phyloP scores from a whole-genome alignment of 2,329 filamentous ascomycete species.

The Trichoderma sp. region DNA sequence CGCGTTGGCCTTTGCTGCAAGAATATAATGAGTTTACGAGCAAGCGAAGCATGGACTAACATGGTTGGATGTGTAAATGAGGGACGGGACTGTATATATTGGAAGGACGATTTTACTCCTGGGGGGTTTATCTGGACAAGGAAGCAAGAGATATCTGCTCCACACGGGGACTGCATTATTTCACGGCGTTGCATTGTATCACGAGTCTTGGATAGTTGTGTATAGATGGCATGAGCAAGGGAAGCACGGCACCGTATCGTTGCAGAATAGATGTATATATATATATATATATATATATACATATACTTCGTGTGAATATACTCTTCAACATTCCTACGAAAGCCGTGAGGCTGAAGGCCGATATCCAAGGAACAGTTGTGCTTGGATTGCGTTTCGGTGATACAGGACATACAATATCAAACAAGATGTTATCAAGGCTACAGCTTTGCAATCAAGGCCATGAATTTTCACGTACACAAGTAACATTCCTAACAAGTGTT shows the following conservation, averaged over 20 bases:
- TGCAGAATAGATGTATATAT: not conserved
- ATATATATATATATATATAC: not conserved
- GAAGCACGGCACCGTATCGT: not conserved
- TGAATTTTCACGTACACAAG: not conserved
- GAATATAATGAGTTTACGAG: conserved; percentile 7
- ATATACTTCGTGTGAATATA: not conserved
- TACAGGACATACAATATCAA: too few relatives aligned
- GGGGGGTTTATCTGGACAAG: not conserved
- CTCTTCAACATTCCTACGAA: not conserved
- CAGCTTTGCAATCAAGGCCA: too few relatives aligned
- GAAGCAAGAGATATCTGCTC: conserved; percentile 17
- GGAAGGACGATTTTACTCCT: not conserved
- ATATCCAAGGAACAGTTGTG: not conserved
- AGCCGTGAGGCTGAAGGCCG: not conserved
- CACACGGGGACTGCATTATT: conserved; percentile 20
- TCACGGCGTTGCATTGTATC: conserved; percentile 10
- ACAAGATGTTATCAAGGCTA: not conserved
- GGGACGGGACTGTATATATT: conserved; percentile 8
- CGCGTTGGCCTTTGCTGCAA: conserved; percentile 32
- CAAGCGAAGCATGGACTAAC: not conserved
- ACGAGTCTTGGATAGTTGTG: conserved; percentile 4
- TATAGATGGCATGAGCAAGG: conserved; percentile 14
- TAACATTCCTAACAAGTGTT: too few relatives aligned
- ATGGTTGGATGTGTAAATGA: conserved; percentile 15
- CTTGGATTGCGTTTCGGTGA: too few relatives aligned